phyloP scores from a whole-genome alignment of 2,329 filamentous ascomycete species.

The Phialophora verrucosa region DNA sequence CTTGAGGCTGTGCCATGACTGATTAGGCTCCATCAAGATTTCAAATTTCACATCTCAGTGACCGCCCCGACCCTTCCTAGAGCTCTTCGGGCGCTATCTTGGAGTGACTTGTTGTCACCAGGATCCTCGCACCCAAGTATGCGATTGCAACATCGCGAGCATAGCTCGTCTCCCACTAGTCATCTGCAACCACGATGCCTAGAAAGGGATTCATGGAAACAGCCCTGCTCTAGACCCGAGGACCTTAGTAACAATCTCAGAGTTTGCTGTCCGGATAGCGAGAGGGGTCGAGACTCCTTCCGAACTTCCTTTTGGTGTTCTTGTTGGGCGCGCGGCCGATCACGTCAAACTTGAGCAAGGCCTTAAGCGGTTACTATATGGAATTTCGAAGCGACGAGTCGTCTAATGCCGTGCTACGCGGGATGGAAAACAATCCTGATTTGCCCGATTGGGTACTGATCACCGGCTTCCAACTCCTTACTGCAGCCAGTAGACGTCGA shows the following conservation, averaged over 20 bases:
- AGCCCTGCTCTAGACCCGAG: background rate
- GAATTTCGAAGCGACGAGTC: conserved; percentile 3
- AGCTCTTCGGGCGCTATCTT: background rate
- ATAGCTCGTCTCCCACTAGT: background rate
- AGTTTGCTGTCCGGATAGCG: background rate
- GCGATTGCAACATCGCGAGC: background rate
- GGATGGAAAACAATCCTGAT: background rate
- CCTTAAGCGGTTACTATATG: background rate
- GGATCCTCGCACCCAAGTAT: background rate
- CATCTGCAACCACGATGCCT: background rate
- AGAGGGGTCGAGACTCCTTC: background rate
- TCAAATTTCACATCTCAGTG: background rate
- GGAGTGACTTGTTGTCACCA: background rate
- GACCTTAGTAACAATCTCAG: too few species aligned
- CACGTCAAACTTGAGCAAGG: background rate
- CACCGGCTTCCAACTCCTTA: conserved; percentile 3
- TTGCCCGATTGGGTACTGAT: background rate
- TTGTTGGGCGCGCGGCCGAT: background rate
- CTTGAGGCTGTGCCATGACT: background rate
- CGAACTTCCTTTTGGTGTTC: conserved; percentile 1
- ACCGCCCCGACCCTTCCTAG: background rate
- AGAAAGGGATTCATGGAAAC: background rate
- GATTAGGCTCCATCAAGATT: background rate
- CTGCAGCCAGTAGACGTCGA: background rate
- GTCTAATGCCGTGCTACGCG: conserved; percentile 16